A percentile compares a stretch with the other conserved stretches of the same genome.
phyloP scores from a whole-genome alignment of 768 basidiomycete genomes.

The Serendipita indica region DNA sequence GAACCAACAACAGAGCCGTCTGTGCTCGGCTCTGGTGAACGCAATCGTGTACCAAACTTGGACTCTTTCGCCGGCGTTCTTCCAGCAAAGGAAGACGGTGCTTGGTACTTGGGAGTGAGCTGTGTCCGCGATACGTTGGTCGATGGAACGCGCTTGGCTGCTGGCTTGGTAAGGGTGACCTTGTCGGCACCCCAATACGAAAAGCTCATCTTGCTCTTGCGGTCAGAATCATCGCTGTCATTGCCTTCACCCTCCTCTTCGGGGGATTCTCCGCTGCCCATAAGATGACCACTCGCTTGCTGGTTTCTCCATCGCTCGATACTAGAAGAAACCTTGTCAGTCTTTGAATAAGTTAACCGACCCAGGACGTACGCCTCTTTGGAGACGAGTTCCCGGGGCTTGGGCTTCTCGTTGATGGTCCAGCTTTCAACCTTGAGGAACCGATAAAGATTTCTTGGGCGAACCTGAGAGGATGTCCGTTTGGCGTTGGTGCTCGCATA shows the following conservation, averaged over 20 bases:
- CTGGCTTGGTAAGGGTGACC: conserved; percentile 73
- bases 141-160: conserved; percentile 33
- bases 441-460: conserved; percentile 84
- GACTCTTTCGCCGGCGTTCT: conserved; percentile 80
- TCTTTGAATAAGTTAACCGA: conserved; percentile 10
- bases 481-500: conserved; percentile 52
- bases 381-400: conserved; percentile 63
- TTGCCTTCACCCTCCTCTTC: conserved; percentile 33
- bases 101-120: conserved; percentile 13
- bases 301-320: conserved; percentile 41
- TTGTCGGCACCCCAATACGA: conserved; percentile 91
- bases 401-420: conserved; percentile 63
- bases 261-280: conserved; percentile 44
- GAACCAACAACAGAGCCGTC: conserved; percentile 27
- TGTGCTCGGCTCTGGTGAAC: conserved; percentile 44
- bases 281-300: conserved; percentile 52
- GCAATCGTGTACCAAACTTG: conserved; percentile 76
- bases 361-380: conserved; percentile 73
- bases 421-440: conserved; percentile 86
- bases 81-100: conserved; percentile 15
- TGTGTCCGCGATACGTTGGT: conserved; percentile 16
- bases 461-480: conserved; percentile 36
- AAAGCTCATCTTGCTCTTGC: conserved; percentile 88
- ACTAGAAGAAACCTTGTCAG: conserved; percentile 19
- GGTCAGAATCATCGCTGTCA: conserved; percentile 74